Evolutionary conservation across 441 rosid genomes (phyloP).

Genomic region (Eutrema salsugineum): DNA sequence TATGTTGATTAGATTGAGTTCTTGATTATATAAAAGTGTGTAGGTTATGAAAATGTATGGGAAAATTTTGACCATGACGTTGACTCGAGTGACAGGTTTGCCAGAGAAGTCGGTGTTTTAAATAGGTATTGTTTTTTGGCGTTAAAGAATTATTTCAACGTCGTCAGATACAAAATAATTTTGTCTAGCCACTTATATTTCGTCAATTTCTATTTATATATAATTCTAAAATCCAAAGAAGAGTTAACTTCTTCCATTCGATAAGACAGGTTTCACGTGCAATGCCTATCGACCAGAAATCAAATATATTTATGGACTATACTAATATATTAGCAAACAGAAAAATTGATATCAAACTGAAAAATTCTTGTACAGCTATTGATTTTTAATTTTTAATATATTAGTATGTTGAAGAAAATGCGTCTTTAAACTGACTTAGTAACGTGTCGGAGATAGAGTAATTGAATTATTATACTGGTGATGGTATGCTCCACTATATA

Average conservation of each 20-base stretch:
- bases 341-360: background rate
- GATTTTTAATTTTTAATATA: background rate
- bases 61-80: slow-evolving; percentile 20
- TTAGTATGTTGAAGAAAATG: background rate
- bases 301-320: slow-evolving; percentile 6
- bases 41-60: slow-evolving; percentile 15
- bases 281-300: slow-evolving; percentile 23
- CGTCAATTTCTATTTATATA: background rate
- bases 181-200: slow-evolving; percentile 22
- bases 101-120: slow-evolving; percentile 38
- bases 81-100: slow-evolving; percentile 28
- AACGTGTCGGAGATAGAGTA: background rate
- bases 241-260: slow-evolving; percentile 1
- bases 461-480: background rate
- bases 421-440: background rate
- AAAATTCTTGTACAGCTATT: background rate
- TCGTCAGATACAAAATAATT: slow-evolving; percentile 23
- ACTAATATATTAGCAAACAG: slow-evolving; percentile 4
- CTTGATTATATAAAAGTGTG: slow-evolving; percentile 12
- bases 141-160: slow-evolving; percentile 1
- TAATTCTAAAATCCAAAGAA: background rate
- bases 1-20: slow-evolving; percentile 15
- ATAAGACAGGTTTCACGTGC: slow-evolving; percentile 36
- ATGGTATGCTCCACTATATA: slow-evolving; percentile 13
- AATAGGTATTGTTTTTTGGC: slow-evolving; percentile 22